Evolutionary conservation across 768 basidiomycete species (phyloP), one percentile per base, ranked within the genome.

Genomic region (Russula ochroleuca): DNA sequence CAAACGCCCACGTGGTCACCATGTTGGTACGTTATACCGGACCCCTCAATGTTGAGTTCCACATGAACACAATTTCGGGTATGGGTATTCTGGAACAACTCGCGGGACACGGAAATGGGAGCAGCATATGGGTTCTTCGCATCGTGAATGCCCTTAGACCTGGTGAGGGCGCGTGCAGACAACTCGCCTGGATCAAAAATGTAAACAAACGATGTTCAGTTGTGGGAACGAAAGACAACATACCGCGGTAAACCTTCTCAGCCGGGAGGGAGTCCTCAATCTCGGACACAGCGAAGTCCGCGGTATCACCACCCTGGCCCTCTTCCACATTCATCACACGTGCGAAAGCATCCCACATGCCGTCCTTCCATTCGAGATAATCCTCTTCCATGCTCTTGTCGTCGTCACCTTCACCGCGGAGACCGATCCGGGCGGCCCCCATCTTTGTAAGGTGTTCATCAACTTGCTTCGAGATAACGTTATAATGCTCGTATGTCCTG

Each of bases 301-400:
- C 85, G 31, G 89, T 84, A 72, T 99, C 96, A 56, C 92, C 94
- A 57, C 93, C 93, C 69, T 94, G 94, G 41, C 97, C 96, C 74
- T 98, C 97, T 74, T 98, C 95, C 56, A 97, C 93, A 57, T 83
- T 82, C 82, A 98, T 83, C 23, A 83, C 83, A 60, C 80, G 74
- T n/a, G 94, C 81, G 65, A 98, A 92, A 5, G 86, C 85, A 19
- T 89, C 87, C 91, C 94, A 98, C 94, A 98, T 95, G 69, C 81
- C 83, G 72, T 99, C 96, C 75, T 98, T 99, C 96, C 96, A 99
- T 70, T 92, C 94, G 14, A 99, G 84, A 74, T 98, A 99, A 75
- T 99, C 96, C 78, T 99, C 96, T 74, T 99, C 96, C 95, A 99
- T 98, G 72, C 90, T 94, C 80, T 97, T 97, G 76, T 99, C 97